Evolutionary conservation across 805 yeast genomes (phyloP).

Genomic region (Blastobotrys attinorum): DNA sequence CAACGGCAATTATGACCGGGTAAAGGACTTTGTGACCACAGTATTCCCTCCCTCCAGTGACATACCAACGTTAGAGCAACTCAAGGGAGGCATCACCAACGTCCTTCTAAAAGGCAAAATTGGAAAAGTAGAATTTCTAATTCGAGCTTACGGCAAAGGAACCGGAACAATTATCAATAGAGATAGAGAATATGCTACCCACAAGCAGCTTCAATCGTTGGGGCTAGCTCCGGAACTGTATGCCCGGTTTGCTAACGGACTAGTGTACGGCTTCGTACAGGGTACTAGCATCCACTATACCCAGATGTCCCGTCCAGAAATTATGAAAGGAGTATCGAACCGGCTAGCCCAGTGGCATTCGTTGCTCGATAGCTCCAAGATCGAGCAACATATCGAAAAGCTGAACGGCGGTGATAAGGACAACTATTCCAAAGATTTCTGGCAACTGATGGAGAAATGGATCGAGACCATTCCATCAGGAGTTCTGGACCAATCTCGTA

Average conservation of each 20-base stretch:
- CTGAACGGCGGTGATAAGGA: conserved; percentile 13
- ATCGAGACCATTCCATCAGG: conserved; percentile 49
- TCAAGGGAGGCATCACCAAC: conserved; percentile 34
- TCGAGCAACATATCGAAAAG: conserved; percentile 35
- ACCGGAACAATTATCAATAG: conserved; percentile 66
- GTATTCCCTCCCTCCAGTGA: conserved; percentile 3
- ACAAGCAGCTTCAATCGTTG: conserved; percentile 49
- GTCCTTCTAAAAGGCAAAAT: conserved; percentile 24
- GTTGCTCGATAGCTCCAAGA: conserved; percentile 36
- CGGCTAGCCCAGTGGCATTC: conserved; percentile 68
- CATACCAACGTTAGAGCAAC: conserved; percentile 9
- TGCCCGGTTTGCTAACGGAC: conserved; percentile 64
- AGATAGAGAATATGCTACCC: conserved; percentile 66
- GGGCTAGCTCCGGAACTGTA: conserved; percentile 61
- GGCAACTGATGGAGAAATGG: conserved; percentile 60
- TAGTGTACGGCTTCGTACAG: conserved; percentile 59
- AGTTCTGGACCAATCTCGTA: conserved; percentile 30
- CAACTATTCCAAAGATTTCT: conserved; percentile 34
- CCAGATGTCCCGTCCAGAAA: conserved; percentile 40
- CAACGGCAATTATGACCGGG: conserved; percentile 6
- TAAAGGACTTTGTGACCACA: conserved; percentile 12
- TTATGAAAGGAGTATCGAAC: conserved; percentile 55
- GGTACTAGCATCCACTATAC: conserved; percentile 53
- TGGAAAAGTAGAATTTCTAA: conserved; percentile 30
- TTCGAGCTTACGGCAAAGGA: conserved; percentile 69